Conservation (phyloP, 2,329 filamentous ascomycete genomes). For the Epicoccum nigrum region DNA sequence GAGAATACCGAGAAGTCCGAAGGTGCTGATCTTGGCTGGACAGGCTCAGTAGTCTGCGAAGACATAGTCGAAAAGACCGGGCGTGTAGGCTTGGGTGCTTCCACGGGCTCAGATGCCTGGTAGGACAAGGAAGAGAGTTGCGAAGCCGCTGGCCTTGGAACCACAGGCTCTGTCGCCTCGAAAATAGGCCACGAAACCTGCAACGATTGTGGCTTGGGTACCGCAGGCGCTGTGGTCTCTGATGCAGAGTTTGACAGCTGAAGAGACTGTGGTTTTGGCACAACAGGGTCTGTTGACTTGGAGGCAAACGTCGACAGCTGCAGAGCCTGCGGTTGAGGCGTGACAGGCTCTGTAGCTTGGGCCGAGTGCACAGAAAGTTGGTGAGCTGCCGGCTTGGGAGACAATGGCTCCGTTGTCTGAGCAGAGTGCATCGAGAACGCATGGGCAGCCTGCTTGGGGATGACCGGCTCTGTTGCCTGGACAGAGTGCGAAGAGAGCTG, state of each 20-base stretch:
- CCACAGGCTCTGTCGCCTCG: conserved; percentile 32
- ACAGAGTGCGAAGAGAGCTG: conserved; percentile 22
- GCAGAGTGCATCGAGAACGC: conserved; percentile 19
- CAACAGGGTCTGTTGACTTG: conserved; percentile 25
- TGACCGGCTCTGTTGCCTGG: conserved; percentile 25
- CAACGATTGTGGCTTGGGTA: conserved; percentile 12
- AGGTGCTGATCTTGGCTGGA: conserved; percentile 20
- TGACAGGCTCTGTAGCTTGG: conserved; percentile 27
- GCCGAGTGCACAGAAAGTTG: conserved; percentile 23
- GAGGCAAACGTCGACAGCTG: conserved; percentile 29
- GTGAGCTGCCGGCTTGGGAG: conserved; percentile 6
- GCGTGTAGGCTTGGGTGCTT: conserved; percentile 17
- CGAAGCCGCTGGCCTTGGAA: conserved; percentile 7
- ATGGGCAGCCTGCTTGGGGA: conserved; percentile 9
- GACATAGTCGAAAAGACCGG: conserved; percentile 27
- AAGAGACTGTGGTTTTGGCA: conserved; percentile 20
- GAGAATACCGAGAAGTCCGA: conserved; percentile 28
- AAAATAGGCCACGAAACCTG: conserved; percentile 29
- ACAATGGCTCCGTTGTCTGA: conserved; percentile 17
- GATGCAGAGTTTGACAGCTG: conserved; percentile 31
- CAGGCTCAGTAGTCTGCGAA: conserved; percentile 28
- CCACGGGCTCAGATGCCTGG: conserved; percentile 34
- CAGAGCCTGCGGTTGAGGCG: conserved; percentile 20
- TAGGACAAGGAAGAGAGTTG: conserved; percentile 21
- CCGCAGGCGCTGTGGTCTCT: conserved; percentile 34